Base-by-base conservation (phyloP, 768 basidiomycete species). In the Calocybe cyanea region DNA sequence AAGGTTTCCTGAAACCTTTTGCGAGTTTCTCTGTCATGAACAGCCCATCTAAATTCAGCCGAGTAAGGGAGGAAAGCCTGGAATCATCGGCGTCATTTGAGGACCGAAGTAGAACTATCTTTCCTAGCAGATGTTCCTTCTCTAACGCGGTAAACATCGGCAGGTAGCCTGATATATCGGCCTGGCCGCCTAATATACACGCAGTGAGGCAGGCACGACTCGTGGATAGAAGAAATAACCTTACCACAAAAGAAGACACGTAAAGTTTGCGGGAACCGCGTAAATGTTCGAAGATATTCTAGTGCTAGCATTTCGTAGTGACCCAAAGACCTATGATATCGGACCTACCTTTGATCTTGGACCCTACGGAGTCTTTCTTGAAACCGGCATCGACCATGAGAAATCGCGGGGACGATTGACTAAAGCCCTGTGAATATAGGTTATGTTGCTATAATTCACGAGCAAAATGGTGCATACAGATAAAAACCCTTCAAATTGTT, bases 231-330 rank as follows among this genome's bases (percentile, higher is more conserved):
- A 15, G n/a, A 17, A 17, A 56, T n/a, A n/a, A n/a, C n/a, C 72
- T 59, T 55, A 83, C 86, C 84, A 44, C 78, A 82, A 60, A 89
- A 76, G 64, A 87, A 88, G 23, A 90, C 67, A 40, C 80, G 77
- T 33, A 85, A 65, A 7, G 85, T 88, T 58, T 89, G 86, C 8
- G 87, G 83, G 57, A 88, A 81, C 50, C 78, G 76, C 39, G 75
- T 71, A 61, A 77, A 87, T 11, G 82, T 83, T 60, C 83, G 75
- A 37, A 90, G 64, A 61, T 84, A 81, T 62, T 87, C 87, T 87
- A 48, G 15, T 46, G 28, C 24, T n/a, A 23, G 37, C 39, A 45
- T n/a, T 43, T 11, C 34, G 20, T 31, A 34, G 35, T 10, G 20
- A 21, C 42, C 9, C 11, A 39, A n/a, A 9, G n/a, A 31, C 46